Conservation (phyloP, 805 yeast species). For the Teunomyces panamensis region DNA sequence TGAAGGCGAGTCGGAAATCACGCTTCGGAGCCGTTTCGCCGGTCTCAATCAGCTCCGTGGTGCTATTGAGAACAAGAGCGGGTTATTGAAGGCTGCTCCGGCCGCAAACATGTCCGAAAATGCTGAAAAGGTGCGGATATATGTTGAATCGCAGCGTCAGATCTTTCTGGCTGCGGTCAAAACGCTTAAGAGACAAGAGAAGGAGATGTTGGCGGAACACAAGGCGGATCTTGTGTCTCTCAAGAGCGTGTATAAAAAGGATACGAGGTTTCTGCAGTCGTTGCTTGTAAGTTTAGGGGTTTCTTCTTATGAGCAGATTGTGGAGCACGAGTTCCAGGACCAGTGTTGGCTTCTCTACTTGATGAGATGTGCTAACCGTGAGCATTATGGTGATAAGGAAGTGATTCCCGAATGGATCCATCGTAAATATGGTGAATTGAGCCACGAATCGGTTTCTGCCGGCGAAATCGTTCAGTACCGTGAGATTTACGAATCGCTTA, state of each 20-base stretch:
- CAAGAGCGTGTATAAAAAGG: slow-evolving; percentile 56
- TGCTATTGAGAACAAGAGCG: slow-evolving; percentile 51
- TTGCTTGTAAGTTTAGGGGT: slow-evolving; percentile 57
- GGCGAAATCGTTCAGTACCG: slow-evolving; percentile 56
- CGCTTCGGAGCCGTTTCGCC: slow-evolving; percentile 56
- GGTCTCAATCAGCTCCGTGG: slow-evolving; percentile 54
- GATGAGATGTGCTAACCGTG: slow-evolving; percentile 53
- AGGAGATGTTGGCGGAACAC: slow-evolving; percentile 37
- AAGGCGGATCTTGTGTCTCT: slow-evolving; percentile 51
- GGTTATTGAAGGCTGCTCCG: slow-evolving; percentile 10
- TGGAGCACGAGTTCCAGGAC: slow-evolving; percentile 48
- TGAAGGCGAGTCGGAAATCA: slow-evolving; percentile 19
- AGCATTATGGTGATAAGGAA: slow-evolving; percentile 26
- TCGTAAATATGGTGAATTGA: slow-evolving; percentile 34
- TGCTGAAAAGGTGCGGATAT: slow-evolving; percentile 35
- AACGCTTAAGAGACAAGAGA: slow-evolving; percentile 44
- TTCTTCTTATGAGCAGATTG: slow-evolving; percentile 49
- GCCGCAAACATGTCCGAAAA: slow-evolving; percentile 5
- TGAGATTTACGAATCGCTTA: slow-evolving; percentile 50
- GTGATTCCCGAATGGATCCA: slow-evolving; percentile 53
- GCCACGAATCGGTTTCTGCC: slow-evolving; percentile 40
- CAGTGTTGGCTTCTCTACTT: slow-evolving; percentile 63
- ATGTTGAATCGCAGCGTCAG: slow-evolving; percentile 47
- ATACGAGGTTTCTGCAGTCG: slow-evolving; percentile 51
- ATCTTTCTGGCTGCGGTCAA: slow-evolving; percentile 48